A percentile compares a stretch with the other conserved stretches of the same genome.
Evolutionary conservation across 257 asterid genomes (phyloP).

Genomic region (Lavandula angustifolia): DNA sequence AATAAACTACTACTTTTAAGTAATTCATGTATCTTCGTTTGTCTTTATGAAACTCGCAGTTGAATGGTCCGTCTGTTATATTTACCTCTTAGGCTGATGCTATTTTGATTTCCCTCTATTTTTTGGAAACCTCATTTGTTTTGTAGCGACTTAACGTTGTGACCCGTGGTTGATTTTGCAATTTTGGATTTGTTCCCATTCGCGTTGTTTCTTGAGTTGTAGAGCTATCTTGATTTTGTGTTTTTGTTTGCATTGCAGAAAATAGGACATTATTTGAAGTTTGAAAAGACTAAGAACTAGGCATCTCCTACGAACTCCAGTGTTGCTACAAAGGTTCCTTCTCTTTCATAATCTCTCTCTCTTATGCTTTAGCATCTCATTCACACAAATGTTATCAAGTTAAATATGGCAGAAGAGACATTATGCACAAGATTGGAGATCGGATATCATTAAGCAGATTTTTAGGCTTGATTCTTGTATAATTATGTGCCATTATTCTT

Average conservation of each 20-base stretch:
- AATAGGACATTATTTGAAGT: slow-evolving; percentile 72
- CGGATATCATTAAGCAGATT: too few relatives aligned
- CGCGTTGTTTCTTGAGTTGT: slow-evolving; percentile 36
- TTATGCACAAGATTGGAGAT: too few relatives aligned
- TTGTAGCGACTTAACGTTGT: slow-evolving; percentile 16
- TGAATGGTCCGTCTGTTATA: too few relatives aligned
- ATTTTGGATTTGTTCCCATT: slow-evolving; percentile 19
- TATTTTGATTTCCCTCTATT: slow-evolving; percentile 10
- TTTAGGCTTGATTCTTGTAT: too few relatives aligned
- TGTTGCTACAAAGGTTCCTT: slow-evolving; percentile 57
- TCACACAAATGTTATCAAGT: too few relatives aligned
- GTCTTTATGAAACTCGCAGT: too few relatives aligned
- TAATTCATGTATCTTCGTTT: too few relatives aligned
- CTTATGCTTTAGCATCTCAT: too few relatives aligned
- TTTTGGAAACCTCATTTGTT: slow-evolving; percentile 11
- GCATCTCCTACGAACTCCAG: slow-evolving; percentile 68
- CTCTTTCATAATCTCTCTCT: slow-evolving; percentile 18
- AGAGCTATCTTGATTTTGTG: slow-evolving; percentile 37
- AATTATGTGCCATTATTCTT: too few relatives aligned
- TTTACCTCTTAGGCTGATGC: too few relatives aligned
- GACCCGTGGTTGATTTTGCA: slow-evolving; percentile 25
- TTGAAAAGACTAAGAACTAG: slow-evolving; percentile 78
- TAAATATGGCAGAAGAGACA: too few relatives aligned
- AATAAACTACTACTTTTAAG: too few relatives aligned
- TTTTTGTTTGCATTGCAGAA: slow-evolving; percentile 54